These are phyloP conservation scores for Cercospora sp. DNA, from an alignment of 2,329 filamentous ascomycete species.

Conservation along the genomic window DNA sequence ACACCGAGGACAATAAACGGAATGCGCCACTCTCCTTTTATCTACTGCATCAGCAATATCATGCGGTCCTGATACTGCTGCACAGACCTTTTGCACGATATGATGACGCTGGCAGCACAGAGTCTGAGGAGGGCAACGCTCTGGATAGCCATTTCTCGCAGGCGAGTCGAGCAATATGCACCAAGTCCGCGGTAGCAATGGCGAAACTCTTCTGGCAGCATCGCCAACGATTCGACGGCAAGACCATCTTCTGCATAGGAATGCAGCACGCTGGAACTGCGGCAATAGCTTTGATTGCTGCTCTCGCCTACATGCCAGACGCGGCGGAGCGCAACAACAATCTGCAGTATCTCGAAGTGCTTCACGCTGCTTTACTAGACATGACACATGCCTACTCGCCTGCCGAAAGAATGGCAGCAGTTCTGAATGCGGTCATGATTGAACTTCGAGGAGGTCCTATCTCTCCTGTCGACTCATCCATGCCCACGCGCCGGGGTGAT, in stretches of 20 bases:
- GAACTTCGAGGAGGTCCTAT: conserved; percentile 30
- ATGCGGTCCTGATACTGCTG: conserved; percentile 30
- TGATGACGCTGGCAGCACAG: conserved; percentile 21
- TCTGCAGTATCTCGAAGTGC: conserved; percentile 31
- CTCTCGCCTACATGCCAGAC: conserved; percentile 30
- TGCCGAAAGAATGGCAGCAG: conserved; percentile 30
- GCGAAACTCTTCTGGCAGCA: conserved; percentile 33
- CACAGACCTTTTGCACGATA: conserved; percentile 33
- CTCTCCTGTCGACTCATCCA: conserved; percentile 20
- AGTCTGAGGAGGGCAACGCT: conserved; percentile 26
- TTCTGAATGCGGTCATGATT: conserved; percentile 30
- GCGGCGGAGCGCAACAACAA: conserved; percentile 29
- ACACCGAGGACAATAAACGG: conserved; percentile 29
- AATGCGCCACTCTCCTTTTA: conserved; percentile 30
- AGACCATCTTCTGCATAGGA: conserved; percentile 30
- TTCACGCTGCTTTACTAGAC: conserved; percentile 30
- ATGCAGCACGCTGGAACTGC: conserved; percentile 34
- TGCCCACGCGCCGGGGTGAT: conserved; percentile 26
- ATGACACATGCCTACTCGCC: conserved; percentile 31
- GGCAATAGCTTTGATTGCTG: conserved; percentile 31
- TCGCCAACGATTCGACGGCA: conserved; percentile 31
- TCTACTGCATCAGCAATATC: conserved; percentile 33
- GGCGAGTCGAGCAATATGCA: conserved; percentile 32
- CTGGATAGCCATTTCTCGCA: conserved; percentile 31
- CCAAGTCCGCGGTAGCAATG: conserved; percentile 30